Conservation (phyloP, 2,329 filamentous ascomycete genomes). For the Pyrenophora teres region DNA sequence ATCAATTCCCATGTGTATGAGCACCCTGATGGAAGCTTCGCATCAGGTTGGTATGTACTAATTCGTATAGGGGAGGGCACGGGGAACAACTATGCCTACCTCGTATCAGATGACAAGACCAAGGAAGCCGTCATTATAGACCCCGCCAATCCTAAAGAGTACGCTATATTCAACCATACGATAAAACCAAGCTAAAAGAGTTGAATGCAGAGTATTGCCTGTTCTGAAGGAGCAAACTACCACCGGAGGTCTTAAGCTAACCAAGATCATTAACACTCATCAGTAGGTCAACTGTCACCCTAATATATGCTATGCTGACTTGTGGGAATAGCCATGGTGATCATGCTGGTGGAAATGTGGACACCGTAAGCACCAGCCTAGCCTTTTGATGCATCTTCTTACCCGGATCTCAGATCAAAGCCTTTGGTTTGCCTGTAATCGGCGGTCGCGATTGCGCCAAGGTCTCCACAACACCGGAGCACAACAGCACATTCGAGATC, state of each 20-base stretch:
- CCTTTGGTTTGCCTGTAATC: slow-evolving; percentile 73
- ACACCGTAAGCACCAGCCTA: slow-evolving; percentile 63
- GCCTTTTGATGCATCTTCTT: not conserved
- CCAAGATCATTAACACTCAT: slow-evolving; percentile 92
- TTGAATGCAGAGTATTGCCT: slow-evolving; percentile 59
- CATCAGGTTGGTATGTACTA: slow-evolving; percentile 1
- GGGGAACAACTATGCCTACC: slow-evolving; percentile 83
- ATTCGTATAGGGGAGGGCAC: slow-evolving; percentile 69
- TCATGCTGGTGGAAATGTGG: slow-evolving; percentile 88
- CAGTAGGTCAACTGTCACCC: slow-evolving; percentile 65
- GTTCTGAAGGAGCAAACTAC: slow-evolving; percentile 74
- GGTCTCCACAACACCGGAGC: slow-evolving; percentile 75
- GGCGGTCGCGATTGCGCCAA: slow-evolving; percentile 84
- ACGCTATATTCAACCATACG: slow-evolving; percentile 35
- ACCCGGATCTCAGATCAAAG: slow-evolving; percentile 54
- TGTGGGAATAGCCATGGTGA: slow-evolving; percentile 76
- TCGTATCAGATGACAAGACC: slow-evolving; percentile 56
- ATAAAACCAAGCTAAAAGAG: not conserved
- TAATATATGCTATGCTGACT: slow-evolving; percentile 6
- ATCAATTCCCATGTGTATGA: slow-evolving; percentile 84
- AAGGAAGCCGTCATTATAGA: slow-evolving; percentile 69
- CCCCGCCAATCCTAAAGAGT: slow-evolving; percentile 80
- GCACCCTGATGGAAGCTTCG: slow-evolving; percentile 20
- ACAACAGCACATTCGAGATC: slow-evolving; percentile 79
- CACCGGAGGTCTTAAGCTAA: slow-evolving; percentile 77